Evolutionary conservation across 169 alveolate species (phyloP).

Genomic region (Eimeria zaria): DNA sequence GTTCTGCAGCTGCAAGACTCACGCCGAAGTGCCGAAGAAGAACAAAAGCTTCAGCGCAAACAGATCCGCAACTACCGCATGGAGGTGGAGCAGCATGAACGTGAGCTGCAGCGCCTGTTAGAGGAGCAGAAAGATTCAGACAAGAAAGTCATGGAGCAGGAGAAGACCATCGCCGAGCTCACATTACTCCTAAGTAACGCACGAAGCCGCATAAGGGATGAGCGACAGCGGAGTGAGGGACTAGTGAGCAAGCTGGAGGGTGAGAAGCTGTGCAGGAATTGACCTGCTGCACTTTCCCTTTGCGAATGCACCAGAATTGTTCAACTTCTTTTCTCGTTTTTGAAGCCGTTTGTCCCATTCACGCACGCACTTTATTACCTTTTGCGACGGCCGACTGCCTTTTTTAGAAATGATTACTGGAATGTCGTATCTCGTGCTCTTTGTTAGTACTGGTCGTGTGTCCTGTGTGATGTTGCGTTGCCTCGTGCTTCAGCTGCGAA

Average conservation of each 20-base stretch:
- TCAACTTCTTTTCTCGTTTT: neutral
- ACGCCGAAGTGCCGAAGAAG: slow-evolving; percentile 46
- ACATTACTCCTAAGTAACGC: slow-evolving; percentile 39
- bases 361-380: neutral
- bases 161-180: slow-evolving; percentile 49
- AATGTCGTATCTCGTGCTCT: neutral
- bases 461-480: neutral
- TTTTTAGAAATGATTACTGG: neutral
- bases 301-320: neutral
- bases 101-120: neutral
- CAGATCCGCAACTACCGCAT: slow-evolving; percentile 41
- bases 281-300: neutral
- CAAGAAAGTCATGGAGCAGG: slow-evolving; percentile 37
- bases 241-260: slow-evolving; percentile 56
- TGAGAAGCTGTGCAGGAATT: neutral
- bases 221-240: slow-evolving; percentile 69
- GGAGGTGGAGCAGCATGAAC: slow-evolving; percentile 26
- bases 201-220: slow-evolving; percentile 46
- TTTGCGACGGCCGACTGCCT: neutral
- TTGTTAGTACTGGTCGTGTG: neutral
- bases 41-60: slow-evolving; percentile 8
- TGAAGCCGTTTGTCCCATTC: neutral
- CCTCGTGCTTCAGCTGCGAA: slow-evolving; percentile 39
- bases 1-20: slow-evolving; percentile 15
- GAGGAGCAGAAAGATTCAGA: slow-evolving; percentile 33